phyloP scores from a whole-genome alignment of 148 eudicot genomes.

The Polygonum aviculare region DNA sequence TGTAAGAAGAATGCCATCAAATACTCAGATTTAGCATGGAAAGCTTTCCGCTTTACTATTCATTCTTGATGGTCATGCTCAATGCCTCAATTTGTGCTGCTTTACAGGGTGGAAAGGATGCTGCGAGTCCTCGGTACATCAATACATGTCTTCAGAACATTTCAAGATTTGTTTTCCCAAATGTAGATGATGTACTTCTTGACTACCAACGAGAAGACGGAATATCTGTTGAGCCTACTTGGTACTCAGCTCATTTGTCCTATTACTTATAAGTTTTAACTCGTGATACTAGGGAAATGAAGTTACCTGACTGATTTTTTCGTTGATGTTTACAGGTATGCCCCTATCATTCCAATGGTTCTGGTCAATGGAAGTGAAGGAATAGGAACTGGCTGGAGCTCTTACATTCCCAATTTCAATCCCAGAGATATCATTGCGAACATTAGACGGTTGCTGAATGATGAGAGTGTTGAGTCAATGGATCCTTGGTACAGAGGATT shows the following conservation, averaged over 20 bases:
- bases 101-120: constrained; percentile 93
- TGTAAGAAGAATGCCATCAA: constrained; percentile 23
- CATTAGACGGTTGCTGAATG: constrained; percentile 49
- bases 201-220: constrained; percentile 84
- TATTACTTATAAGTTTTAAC: not conserved
- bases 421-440: constrained; percentile 78
- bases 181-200: constrained; percentile 74
- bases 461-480: constrained; percentile 61
- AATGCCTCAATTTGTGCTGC: not conserved
- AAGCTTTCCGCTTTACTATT: not conserved
- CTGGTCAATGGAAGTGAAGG: constrained; percentile 98
- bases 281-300: not conserved
- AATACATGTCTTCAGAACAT: constrained; percentile 52
- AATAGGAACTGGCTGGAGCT: constrained; percentile 98
- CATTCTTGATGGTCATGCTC: not conserved
- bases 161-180: constrained; percentile 62
- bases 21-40: not conserved
- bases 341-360: constrained; percentile 80
- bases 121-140: constrained; percentile 83
- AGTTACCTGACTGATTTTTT: not conserved
- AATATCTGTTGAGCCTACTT: constrained; percentile 67
- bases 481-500: constrained; percentile 96
- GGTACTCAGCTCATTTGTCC: constrained; percentile 24
- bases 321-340: constrained; percentile 42
- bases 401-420: constrained; percentile 75